These are phyloP conservation scores for Sporothrix variecibatus DNA, from an alignment of 2,329 filamentous ascomycete species.

Conservation along the genomic window DNA sequence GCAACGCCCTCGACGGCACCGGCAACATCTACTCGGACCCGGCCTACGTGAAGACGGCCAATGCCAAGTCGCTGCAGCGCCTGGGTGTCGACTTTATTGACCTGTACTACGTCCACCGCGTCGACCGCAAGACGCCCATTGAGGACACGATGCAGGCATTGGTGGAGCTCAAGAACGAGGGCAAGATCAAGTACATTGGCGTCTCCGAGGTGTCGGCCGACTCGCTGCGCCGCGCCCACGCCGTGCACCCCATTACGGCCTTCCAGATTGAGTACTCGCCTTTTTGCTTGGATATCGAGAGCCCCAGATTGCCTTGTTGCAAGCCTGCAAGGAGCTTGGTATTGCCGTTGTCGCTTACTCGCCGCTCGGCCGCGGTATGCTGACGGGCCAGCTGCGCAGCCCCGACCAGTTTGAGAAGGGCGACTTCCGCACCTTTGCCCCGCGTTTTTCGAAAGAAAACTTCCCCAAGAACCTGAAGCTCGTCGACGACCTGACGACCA, in stretches of 20 bases:
- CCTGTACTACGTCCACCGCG: constrained; percentile 55
- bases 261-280: constrained; percentile 44
- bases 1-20: neutral
- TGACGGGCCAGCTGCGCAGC: constrained; percentile 41
- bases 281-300: constrained; percentile 62
- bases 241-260: constrained; percentile 52
- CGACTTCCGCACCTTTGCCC: constrained; percentile 34
- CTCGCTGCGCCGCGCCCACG: constrained; percentile 54
- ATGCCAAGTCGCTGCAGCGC: constrained; percentile 44
- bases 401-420: constrained; percentile 24
- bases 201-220: constrained; percentile 53
- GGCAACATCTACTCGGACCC: constrained; percentile 39
- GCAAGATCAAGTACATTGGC: constrained; percentile 60
- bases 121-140: constrained; percentile 49
- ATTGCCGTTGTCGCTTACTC: constrained; percentile 45
- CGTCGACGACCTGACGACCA: constrained; percentile 33
- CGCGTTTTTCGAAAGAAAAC: constrained; percentile 48
- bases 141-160: constrained; percentile 52
- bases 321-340: constrained; percentile 49
- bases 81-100: constrained; percentile 57
- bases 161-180: constrained; percentile 49
- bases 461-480: constrained; percentile 50
- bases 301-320: constrained; percentile 43
- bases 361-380: constrained; percentile 46
- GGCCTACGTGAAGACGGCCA: constrained; percentile 35